Evolutionary conservation across 495 filamentous ascomycete genomes (phyloP).

Genomic region (Aspergillus cristatus): DNA sequence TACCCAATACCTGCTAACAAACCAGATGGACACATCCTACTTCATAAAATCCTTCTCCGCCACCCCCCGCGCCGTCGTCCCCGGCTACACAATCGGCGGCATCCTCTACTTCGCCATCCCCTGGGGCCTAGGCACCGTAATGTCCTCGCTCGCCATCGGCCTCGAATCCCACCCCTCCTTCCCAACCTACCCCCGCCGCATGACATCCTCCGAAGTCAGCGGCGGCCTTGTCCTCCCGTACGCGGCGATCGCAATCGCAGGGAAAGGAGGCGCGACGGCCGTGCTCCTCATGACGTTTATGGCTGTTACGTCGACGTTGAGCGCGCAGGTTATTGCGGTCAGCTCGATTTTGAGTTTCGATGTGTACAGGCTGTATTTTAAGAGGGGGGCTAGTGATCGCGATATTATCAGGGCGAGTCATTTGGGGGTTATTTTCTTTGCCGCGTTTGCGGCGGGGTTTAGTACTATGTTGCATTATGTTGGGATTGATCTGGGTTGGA

Average conservation of each 20-base stretch:
- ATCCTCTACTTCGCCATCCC: slow-evolving; percentile 37
- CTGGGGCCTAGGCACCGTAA: slow-evolving; percentile 33
- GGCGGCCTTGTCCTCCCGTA: slow-evolving; percentile 34
- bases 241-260: slow-evolving; percentile 31
- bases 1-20: slow-evolving; percentile 6
- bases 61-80: slow-evolving; percentile 26
- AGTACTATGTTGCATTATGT: slow-evolving; percentile 32
- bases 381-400: slow-evolving; percentile 26
- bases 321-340: slow-evolving; percentile 35
- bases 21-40: slow-evolving; percentile 36
- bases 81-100: slow-evolving; percentile 36
- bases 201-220: slow-evolving; percentile 29
- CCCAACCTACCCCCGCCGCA: slow-evolving; percentile 36
- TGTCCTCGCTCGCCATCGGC: slow-evolving; percentile 30
- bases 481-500: slow-evolving; percentile 26
- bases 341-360: slow-evolving; percentile 34
- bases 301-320: slow-evolving; percentile 35
- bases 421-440: slow-evolving; percentile 37
- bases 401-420: slow-evolving; percentile 31
- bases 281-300: slow-evolving; percentile 37
- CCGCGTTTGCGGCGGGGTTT: slow-evolving; percentile 28
- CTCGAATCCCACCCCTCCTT: slow-evolving; percentile 32
- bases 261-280: slow-evolving; percentile 32
- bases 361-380: slow-evolving; percentile 38
- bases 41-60: slow-evolving; percentile 40